Percentiles rank a stretch among this genome's conserved stretches.
phyloP scores from a whole-genome alignment of 140 eudicot species.

The Flaveria floridana region DNA sequence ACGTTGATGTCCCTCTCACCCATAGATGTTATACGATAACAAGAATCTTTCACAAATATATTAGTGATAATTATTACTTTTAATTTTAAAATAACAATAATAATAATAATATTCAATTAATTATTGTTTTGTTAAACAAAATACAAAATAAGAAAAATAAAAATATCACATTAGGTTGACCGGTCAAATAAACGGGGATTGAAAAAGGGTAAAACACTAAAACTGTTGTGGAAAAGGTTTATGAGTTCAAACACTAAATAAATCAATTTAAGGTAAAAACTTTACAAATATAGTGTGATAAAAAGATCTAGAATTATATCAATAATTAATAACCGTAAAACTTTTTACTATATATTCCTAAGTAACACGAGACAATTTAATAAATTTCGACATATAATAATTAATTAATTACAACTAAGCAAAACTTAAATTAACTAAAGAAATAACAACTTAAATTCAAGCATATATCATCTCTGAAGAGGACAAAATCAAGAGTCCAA shows the following conservation, averaged over 20 bases:
- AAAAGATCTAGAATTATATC: neutral
- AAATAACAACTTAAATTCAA: conserved; percentile 1
- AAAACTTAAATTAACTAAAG: neutral
- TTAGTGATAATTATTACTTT: too few species aligned
- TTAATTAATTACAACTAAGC: neutral
- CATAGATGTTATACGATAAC: neutral
- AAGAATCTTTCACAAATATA: neutral
- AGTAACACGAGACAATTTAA: neutral
- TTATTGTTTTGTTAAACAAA: neutral
- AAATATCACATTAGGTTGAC: neutral
- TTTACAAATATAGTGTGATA: neutral
- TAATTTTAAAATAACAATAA: too few species aligned
- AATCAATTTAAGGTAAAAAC: neutral
- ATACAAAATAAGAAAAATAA: neutral
- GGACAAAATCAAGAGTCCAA: too few species aligned
- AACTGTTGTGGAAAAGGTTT: neutral
- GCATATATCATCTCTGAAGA: neutral
- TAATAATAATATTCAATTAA: too few species aligned
- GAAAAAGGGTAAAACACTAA: neutral
- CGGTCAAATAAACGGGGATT: neutral
- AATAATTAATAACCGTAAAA: neutral
- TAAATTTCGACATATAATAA: neutral
- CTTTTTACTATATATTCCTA: neutral
- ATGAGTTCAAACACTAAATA: neutral
- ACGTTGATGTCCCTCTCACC: too few species aligned